Conservation (phyloP, 2,329 filamentous ascomycete species). For the Ophiosphaerella narmari region DNA sequence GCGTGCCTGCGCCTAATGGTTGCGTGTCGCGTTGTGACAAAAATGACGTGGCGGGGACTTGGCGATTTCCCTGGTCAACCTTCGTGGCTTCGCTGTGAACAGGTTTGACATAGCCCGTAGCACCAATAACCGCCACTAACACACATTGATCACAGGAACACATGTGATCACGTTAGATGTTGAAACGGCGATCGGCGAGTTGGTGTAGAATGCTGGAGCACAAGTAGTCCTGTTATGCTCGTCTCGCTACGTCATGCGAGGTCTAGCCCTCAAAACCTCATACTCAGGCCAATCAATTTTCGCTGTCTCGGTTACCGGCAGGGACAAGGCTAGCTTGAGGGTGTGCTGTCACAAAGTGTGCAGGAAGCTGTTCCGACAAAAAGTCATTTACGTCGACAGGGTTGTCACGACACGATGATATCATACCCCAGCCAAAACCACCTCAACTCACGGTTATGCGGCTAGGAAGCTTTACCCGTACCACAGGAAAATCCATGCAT, state of each 20-base stretch:
- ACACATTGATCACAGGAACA: no score
- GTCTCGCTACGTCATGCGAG: background rate
- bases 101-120: no score
- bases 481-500: background rate
- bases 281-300: background rate
- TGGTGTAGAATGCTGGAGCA: no score
- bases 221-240: no score
- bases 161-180: no score
- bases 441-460: constrained; percentile 8
- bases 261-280: background rate
- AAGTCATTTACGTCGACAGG: constrained; percentile 1
- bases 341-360: background rate
- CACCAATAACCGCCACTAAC: no score
- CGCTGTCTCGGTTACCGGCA: constrained; percentile 2
- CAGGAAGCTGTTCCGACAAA: background rate
- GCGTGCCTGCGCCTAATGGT: no score
- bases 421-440: constrained; percentile 1
- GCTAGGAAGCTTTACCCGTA: constrained; percentile 10
- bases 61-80: no score
- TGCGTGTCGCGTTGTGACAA: no score
- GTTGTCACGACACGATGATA: constrained; percentile 4
- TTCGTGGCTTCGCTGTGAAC: no score
- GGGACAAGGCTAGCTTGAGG: background rate
- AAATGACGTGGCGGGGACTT: no score
- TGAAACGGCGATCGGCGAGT: no score